Conservation (phyloP, 2,329 filamentous ascomycete genomes). For the Sarocladium strictum region DNA sequence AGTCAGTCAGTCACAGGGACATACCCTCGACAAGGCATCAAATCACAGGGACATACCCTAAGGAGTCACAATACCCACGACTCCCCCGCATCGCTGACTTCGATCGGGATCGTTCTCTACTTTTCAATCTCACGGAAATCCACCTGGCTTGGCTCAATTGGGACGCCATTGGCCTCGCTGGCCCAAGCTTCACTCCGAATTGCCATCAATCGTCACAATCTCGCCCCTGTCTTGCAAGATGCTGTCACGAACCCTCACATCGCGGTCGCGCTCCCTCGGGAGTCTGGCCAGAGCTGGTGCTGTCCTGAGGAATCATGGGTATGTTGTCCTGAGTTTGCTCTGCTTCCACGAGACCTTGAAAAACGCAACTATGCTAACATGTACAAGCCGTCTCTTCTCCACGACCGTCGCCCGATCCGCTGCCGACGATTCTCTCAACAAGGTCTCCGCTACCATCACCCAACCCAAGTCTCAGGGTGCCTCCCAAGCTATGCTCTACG, state of each 20-base stretch:
- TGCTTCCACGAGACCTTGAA: not conserved
- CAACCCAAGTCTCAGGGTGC: slow-evolving; percentile 98
- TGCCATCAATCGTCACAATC: not conserved
- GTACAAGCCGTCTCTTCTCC: slow-evolving; percentile 41
- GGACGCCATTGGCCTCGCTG: not conserved
- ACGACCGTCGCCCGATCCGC: slow-evolving; percentile 40
- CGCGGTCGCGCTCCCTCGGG: slow-evolving; percentile 8
- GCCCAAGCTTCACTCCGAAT: not conserved
- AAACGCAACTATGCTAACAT: not conserved
- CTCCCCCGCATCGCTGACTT: not conserved
- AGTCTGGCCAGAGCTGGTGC: slow-evolving; percentile 2
- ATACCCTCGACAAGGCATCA: not conserved
- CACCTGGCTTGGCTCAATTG: not conserved
- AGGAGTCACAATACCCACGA: not conserved
- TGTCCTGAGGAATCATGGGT: slow-evolving; percentile 5
- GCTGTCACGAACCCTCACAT: slow-evolving; percentile 5
- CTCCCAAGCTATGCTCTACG: slow-evolving; percentile 98
- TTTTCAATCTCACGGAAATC: not conserved
- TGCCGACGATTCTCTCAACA: slow-evolving; percentile 64
- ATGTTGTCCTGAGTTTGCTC: not conserved
- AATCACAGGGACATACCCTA: slow-evolving; percentile 7
- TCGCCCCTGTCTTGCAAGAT: not conserved
- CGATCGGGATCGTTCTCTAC: not conserved
- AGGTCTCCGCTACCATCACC: slow-evolving; percentile 76
- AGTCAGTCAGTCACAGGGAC: slow-evolving; percentile 1